phyloP scores from a whole-genome alignment of 2,329 filamentous ascomycete species.

The Aspergillus thermomutatus region DNA sequence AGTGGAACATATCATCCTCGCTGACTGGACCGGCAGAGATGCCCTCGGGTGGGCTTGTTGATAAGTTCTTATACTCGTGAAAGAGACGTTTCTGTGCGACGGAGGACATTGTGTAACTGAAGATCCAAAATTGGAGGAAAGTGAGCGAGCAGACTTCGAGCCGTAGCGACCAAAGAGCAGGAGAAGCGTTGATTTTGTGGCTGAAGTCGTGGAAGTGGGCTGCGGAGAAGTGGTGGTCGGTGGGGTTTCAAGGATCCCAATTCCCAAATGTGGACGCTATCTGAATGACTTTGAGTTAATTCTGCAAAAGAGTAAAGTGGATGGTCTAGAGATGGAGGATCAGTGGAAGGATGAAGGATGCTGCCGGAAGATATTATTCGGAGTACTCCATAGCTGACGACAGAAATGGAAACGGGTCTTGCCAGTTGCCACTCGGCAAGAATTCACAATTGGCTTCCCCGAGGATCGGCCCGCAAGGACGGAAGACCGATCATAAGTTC shows the following conservation, averaged over 20 bases:
- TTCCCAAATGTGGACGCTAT: not conserved
- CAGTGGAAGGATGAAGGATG: not conserved
- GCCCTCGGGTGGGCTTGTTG: conserved; percentile 92
- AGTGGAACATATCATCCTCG: conserved; percentile 92
- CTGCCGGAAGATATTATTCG: not conserved
- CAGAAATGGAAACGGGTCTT: not conserved
- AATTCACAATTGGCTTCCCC: not conserved
- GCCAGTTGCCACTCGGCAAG: not conserved
- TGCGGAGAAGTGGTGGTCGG: not conserved
- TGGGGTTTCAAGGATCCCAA: not conserved
- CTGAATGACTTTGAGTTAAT: not conserved
- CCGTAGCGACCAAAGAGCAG: not conserved
- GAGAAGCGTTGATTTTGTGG: not conserved
- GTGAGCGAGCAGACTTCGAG: not conserved
- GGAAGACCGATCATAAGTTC: not conserved
- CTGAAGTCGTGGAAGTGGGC: not conserved
- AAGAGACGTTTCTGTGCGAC: conserved; percentile 75
- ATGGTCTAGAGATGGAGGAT: not conserved
- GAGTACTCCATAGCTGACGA: not conserved
- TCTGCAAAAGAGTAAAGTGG: not conserved
- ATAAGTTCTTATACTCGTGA: conserved; percentile 92
- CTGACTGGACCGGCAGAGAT: conserved; percentile 91
- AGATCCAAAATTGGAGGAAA: not conserved
- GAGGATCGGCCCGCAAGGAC: not conserved
- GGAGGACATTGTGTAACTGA: conserved; percentile 29